Evolutionary conservation across 2,329 filamentous ascomycete genomes (phyloP), one percentile per base, ranked within the genome.

Genomic region (Sporothrix schenckii): DNA sequence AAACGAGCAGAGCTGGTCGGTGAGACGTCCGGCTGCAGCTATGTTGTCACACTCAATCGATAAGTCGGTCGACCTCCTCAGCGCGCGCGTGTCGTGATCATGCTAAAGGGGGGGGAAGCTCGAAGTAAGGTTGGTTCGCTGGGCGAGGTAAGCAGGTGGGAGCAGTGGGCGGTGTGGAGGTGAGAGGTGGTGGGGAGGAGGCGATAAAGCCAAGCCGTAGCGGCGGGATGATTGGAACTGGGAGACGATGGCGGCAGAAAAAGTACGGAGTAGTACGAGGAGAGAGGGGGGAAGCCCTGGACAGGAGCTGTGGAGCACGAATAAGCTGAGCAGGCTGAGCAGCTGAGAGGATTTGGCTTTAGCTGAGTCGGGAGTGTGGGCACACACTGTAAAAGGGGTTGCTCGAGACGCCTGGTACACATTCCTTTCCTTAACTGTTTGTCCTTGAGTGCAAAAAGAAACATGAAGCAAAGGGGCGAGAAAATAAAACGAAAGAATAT

Each of bases 141-240:
- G 16, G 61, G 21, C 50, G 30, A 27, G 39, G 44, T 52, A 39
- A 50, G 65, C 16, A 54, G 50, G n/a, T 44, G 50, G 49, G 14
- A 11, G 49, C 21, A 11, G 63, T 52, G 65, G 63, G n/a, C 47
- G 63, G 63, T 66, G 47, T 49, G 63, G 49, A 66, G 49, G 49
- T 66, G 47, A n/a, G 44, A 39, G 49, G 27, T 53, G 44, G 63
- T 66, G 47, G 63, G 63, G 63, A 53, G 63, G 47, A 52, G 63
- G 63, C 49, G 63, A 53, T 66, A 53, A 39, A 66, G 61, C 49
- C 19, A 39, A 66, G 61, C 49, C 19, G 63, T 66, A 66, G 63
- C 63, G 63, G 63, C 63, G 63, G 63, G 63, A 66, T 39, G 27
- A 44, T 21, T 50, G 50, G 61, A 66, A 27, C 58, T 63, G 58